These are phyloP conservation scores for Ophiosphaerella korrae DNA, from an alignment of 2,329 filamentous ascomycete genomes.

Conservation along the genomic window DNA sequence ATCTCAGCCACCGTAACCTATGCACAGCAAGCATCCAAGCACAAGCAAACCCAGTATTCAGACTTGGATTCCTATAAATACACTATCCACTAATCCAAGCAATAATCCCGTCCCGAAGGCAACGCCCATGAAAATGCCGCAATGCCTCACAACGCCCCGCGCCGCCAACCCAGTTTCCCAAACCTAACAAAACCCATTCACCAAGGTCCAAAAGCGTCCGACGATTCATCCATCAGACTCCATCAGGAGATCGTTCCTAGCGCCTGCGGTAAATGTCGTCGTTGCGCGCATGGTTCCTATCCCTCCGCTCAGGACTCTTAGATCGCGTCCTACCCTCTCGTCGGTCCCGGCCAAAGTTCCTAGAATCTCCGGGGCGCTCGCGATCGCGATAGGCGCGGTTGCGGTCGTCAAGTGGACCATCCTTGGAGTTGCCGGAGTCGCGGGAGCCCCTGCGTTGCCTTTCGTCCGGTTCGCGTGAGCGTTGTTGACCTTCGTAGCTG, in stretches of 20 bases:
- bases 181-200: neutral
- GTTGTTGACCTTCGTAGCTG: conserved; percentile 44
- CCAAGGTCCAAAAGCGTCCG: neutral
- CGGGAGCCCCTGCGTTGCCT: conserved; percentile 38
- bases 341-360: conserved; percentile 33
- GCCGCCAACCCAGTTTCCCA: neutral
- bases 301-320: conserved; percentile 43
- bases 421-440: conserved; percentile 44
- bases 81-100: conserved; percentile 1
- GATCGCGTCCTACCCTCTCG: conserved; percentile 41
- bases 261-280: conserved; percentile 37
- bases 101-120: neutral
- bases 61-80: neutral
- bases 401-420: conserved; percentile 35
- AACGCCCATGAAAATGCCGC: conserved; percentile 5
- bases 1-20: too few relatives aligned
- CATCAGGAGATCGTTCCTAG: conserved; percentile 6
- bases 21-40: too few relatives aligned
- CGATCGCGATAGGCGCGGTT: conserved; percentile 25
- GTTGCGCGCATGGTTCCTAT: conserved; percentile 28
- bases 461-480: conserved; percentile 44
- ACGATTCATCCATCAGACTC: neutral
- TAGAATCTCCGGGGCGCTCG: conserved; percentile 28
- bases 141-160: conserved; percentile 1
- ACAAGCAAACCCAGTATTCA: too few relatives aligned